phyloP scores from a whole-genome alignment of 805 yeast species.

The Candida maris region DNA sequence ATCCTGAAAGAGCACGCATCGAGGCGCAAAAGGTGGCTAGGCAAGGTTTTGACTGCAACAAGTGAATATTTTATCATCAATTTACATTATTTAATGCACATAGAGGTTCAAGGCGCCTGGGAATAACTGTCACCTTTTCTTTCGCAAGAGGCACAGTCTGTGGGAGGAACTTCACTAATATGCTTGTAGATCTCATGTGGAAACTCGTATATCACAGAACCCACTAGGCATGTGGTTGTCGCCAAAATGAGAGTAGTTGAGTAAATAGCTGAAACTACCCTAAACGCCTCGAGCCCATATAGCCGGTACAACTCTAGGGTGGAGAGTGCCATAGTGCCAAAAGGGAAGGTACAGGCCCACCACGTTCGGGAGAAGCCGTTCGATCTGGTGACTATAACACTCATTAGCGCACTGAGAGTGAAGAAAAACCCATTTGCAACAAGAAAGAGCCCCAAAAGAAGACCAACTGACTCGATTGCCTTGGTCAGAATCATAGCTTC shows the following conservation, averaged over 20 bases:
- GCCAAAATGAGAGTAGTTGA: conserved; percentile 48
- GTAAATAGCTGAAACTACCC: conserved; percentile 60
- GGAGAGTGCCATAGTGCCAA: conserved; percentile 76
- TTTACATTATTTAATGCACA: too few species aligned
- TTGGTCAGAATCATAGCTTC: too few species aligned
- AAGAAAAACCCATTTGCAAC: neutral
- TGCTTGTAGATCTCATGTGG: conserved; percentile 21
- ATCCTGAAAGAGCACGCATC: conserved; percentile 73
- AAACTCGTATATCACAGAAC: conserved; percentile 30
- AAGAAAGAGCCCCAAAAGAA: neutral
- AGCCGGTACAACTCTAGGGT: conserved; percentile 47
- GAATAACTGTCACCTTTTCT: too few species aligned
- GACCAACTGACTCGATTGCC: neutral
- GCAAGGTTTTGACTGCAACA: conserved; percentile 65
- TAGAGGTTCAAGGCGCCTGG: too few species aligned
- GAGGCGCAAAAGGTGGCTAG: conserved; percentile 79
- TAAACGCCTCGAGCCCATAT: conserved; percentile 53
- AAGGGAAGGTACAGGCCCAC: conserved; percentile 90
- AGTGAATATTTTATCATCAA: too few species aligned
- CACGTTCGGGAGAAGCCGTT: neutral
- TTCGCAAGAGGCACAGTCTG: too few species aligned
- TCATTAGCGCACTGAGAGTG: neutral
- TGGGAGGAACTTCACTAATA: too few species aligned
- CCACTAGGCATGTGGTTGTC: conserved; percentile 39
- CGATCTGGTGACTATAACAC: neutral